Evolutionary conservation across 257 asterid species (phyloP).

Genomic region (Thymus quinquecostatus): DNA sequence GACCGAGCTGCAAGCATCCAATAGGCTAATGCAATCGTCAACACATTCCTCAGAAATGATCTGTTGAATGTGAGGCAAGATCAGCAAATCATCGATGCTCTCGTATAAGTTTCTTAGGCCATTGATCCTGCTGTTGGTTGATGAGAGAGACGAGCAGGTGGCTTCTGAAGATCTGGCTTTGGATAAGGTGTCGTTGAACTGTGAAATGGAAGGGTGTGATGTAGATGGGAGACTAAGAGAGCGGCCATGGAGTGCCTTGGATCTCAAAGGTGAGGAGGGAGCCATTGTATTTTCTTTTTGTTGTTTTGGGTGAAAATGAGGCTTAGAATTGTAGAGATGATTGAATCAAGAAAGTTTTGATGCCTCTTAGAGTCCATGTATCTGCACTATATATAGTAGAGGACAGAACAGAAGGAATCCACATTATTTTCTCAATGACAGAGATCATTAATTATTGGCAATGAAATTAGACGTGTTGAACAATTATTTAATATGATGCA

Average conservation of each 20-base stretch:
- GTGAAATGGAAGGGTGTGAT: slow-evolving; percentile 39
- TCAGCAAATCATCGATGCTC: slow-evolving; percentile 37
- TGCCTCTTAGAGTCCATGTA: background rate
- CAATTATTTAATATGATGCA: background rate
- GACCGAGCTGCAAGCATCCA: slow-evolving; percentile 37
- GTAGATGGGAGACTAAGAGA: slow-evolving; percentile 44
- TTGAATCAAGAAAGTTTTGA: slow-evolving; percentile 12
- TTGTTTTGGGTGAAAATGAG: background rate
- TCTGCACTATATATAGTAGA: background rate
- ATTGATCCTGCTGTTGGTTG: slow-evolving; percentile 26
- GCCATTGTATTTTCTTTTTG: slow-evolving; percentile 32
- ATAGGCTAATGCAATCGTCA: slow-evolving; percentile 34
- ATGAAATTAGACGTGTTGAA: background rate
- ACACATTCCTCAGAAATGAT: slow-evolving; percentile 34
- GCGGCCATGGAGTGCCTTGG: slow-evolving; percentile 43
- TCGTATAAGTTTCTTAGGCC: slow-evolving; percentile 32
- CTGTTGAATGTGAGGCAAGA: slow-evolving; percentile 32
- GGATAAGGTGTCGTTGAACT: slow-evolving; percentile 35
- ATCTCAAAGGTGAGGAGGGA: slow-evolving; percentile 33
- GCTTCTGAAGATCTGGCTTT: slow-evolving; percentile 29
- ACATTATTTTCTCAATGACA: background rate
- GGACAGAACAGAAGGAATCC: slow-evolving; percentile 24
- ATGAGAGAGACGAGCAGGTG: slow-evolving; percentile 30
- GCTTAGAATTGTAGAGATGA: background rate
- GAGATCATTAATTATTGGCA: background rate